Conservation (phyloP, 257 asterid species). For the Solanum habrochaites region DNA sequence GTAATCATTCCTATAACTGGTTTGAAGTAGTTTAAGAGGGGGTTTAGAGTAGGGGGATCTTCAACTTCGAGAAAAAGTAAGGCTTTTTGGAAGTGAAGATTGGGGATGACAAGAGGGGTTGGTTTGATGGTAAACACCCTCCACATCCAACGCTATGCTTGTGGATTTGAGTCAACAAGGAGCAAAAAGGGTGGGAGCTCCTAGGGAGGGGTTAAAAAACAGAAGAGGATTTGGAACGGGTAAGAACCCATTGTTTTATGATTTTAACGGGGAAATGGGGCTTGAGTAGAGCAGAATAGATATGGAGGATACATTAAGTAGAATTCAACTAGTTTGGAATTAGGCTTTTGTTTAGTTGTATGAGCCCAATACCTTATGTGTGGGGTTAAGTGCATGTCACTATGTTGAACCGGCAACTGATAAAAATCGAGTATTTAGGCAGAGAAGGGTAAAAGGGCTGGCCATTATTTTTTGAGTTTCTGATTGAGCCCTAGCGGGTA, state of each 20-base stretch:
- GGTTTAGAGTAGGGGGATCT: background rate
- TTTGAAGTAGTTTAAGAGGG: background rate
- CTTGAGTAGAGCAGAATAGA: background rate
- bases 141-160: background rate
- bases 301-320: background rate
- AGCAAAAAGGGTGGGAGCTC: background rate
- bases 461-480: background rate
- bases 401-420: background rate
- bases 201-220: background rate
- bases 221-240: background rate
- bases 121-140: background rate
- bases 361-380: background rate
- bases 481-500: background rate
- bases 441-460: background rate
- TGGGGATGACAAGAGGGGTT: background rate
- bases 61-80: background rate
- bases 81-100: background rate
- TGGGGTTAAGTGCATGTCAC: background rate
- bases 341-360: background rate
- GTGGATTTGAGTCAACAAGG: background rate
- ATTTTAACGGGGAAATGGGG: background rate
- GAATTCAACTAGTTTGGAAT: background rate
- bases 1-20: background rate
- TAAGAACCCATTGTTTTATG: background rate
- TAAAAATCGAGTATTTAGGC: background rate